These are phyloP conservation scores for Pyricularia pennisetigena DNA, from an alignment of 2,329 filamentous ascomycete genomes.

Conservation along the genomic window DNA sequence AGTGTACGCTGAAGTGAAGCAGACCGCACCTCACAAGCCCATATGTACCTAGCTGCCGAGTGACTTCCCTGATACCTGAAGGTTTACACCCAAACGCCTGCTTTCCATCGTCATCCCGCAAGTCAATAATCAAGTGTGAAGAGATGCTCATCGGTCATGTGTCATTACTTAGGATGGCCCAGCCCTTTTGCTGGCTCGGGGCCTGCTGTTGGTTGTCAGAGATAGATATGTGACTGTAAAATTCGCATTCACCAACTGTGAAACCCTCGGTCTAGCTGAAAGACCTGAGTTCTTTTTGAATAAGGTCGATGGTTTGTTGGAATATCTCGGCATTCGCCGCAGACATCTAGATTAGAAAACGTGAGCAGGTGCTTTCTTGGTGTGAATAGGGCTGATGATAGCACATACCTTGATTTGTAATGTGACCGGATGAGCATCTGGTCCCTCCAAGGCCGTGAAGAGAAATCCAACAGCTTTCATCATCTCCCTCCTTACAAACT, in stretches of 20 bases:
- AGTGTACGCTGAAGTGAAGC: not conserved
- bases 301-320: constrained; percentile 35
- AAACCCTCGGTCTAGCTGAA: not conserved
- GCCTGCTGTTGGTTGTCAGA: not conserved
- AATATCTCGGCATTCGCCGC: constrained; percentile 40
- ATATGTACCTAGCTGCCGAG: not conserved
- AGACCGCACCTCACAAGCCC: not conserved
- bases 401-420: constrained; percentile 50
- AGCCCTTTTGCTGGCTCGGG: not conserved
- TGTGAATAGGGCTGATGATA: not conserved
- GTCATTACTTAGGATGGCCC: not conserved
- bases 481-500: constrained; percentile 66
- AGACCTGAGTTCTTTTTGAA: constrained; percentile 37
- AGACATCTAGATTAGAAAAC: not conserved
- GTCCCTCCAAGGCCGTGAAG: constrained; percentile 53
- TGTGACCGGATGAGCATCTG: constrained; percentile 42
- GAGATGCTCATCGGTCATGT: not conserved
- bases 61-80: not conserved
- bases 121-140: not conserved
- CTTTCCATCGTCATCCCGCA: not conserved
- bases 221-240: not conserved
- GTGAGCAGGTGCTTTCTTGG: constrained; percentile 8
- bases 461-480: constrained; percentile 61
- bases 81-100: not conserved
- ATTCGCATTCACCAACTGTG: constrained; percentile 9